Conservation (phyloP, 306 rosid species). For the Rosa multiflora region DNA sequence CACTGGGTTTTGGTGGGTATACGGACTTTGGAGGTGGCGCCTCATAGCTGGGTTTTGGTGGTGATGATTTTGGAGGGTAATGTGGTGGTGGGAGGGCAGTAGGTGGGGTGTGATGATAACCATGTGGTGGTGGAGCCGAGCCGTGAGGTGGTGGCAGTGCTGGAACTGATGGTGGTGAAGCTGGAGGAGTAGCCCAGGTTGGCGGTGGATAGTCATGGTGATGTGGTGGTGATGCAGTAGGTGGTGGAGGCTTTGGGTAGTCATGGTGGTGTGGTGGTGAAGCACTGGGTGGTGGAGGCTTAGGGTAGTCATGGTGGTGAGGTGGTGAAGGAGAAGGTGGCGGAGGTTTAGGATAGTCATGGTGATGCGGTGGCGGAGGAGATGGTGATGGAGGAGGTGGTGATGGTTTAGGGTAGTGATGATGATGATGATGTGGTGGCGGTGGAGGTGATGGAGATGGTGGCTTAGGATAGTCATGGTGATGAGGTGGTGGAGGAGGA, state of each 20-base stretch:
- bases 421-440: slow-evolving; percentile 15
- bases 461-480: slow-evolving; percentile 21
- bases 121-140: neutral
- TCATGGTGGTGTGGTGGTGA: slow-evolving; percentile 8
- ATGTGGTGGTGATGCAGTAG: slow-evolving; percentile 8
- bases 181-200: neutral
- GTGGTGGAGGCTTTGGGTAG: slow-evolving; percentile 14
- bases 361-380: neutral
- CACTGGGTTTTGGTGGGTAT: neutral
- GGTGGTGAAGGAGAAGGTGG: neutral
- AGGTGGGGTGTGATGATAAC: neutral
- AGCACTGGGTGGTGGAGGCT: neutral
- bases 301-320: slow-evolving; percentile 7
- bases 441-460: neutral
- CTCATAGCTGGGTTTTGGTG: slow-evolving; percentile 9
- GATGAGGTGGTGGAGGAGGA: slow-evolving; percentile 10
- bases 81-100: slow-evolving; percentile 6
- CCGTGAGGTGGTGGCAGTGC: slow-evolving; percentile 3
- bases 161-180: slow-evolving; percentile 2
- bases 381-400: neutral
- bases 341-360: neutral
- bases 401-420: slow-evolving; percentile 19
- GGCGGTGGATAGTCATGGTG: slow-evolving; percentile 12
- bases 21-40: slow-evolving; percentile 13
- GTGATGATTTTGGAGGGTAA: slow-evolving; percentile 11